Evolutionary conservation across 352 stramenopile genomes (phyloP).

Genomic region (Phytophthora megakarya): DNA sequence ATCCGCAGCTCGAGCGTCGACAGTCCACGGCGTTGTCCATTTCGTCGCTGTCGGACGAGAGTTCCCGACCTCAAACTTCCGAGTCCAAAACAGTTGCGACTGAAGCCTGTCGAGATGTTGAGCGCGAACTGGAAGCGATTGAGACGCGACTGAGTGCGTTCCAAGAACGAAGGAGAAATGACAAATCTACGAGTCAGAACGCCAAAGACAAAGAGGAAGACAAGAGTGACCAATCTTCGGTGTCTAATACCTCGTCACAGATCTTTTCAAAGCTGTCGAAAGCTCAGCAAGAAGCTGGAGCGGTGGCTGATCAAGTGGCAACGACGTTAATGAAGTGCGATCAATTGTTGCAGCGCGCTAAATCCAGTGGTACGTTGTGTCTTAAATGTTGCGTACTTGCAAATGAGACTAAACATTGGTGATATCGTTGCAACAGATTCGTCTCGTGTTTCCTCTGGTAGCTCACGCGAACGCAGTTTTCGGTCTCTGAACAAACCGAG

Average conservation of each 20-base stretch:
- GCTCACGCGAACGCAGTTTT: constrained; percentile 19
- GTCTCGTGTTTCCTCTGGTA: constrained; percentile 30
- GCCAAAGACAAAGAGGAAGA: background rate
- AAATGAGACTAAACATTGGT: background rate
- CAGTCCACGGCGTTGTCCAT: constrained; percentile 32
- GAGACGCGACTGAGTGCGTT: constrained; percentile 44
- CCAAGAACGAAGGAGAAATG: constrained; percentile 14
- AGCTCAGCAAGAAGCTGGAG: constrained; percentile 38
- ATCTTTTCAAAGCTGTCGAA: constrained; percentile 25
- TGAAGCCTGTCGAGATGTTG: constrained; percentile 50
- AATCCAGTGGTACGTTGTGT: constrained; percentile 34
- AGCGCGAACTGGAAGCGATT: constrained; percentile 46
- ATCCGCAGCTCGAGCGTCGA: constrained; percentile 8
- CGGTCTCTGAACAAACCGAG: background rate
- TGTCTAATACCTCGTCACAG: constrained; percentile 9
- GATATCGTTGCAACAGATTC: constrained; percentile 3
- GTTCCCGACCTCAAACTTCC: constrained; percentile 2
- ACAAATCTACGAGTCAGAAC: constrained; percentile 6
- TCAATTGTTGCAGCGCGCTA: constrained; percentile 45
- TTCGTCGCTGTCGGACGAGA: constrained; percentile 36
- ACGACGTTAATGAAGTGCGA: constrained; percentile 58
- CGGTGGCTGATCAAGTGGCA: constrained; percentile 62
- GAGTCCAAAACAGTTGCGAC: background rate
- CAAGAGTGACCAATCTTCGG: background rate
- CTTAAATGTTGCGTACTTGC: no score